A percentile compares a stretch with the other conserved stretches of the same genome.
These are phyloP conservation scores for Phytophthora constricta DNA, from an alignment of 352 stramenopile species.

Conservation along the genomic window DNA sequence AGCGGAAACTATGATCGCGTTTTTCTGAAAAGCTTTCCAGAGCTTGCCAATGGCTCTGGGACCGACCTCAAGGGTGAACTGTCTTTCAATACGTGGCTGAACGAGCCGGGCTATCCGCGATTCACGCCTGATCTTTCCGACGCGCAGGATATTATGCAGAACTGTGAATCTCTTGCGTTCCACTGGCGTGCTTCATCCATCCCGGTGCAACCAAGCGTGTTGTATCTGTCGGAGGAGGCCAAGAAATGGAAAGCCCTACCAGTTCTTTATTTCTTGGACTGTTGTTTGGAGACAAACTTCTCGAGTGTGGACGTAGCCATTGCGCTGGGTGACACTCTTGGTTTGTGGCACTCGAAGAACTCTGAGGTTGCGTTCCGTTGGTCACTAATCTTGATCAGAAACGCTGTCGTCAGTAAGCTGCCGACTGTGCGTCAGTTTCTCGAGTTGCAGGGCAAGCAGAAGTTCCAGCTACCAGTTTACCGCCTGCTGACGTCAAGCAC, in stretches of 20 bases:
- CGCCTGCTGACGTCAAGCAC: constrained; percentile 57
- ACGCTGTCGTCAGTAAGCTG: constrained; percentile 52
- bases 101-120: constrained; percentile 63
- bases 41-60: constrained; percentile 47
- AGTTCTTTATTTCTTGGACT: constrained; percentile 76
- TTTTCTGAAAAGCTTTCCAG: constrained; percentile 75
- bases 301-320: constrained; percentile 49
- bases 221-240: constrained; percentile 66
- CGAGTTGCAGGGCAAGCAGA: constrained; percentile 79
- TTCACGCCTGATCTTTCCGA: constrained; percentile 69
- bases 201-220: constrained; percentile 64
- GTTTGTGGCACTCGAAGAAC: constrained; percentile 65
- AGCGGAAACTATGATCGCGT: constrained; percentile 72
- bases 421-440: constrained; percentile 62
- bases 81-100: constrained; percentile 73
- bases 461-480: constrained; percentile 82
- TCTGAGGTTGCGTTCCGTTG: constrained; percentile 75
- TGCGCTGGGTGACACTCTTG: constrained; percentile 57
- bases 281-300: constrained; percentile 59
- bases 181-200: constrained; percentile 61
- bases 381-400: constrained; percentile 71
- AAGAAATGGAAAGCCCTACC: constrained; percentile 67
- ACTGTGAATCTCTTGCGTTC: constrained; percentile 67
- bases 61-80: constrained; percentile 67
- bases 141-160: constrained; percentile 75